phyloP scores from a whole-genome alignment of 495 filamentous ascomycete genomes.

The Penicillium mononematosum region DNA sequence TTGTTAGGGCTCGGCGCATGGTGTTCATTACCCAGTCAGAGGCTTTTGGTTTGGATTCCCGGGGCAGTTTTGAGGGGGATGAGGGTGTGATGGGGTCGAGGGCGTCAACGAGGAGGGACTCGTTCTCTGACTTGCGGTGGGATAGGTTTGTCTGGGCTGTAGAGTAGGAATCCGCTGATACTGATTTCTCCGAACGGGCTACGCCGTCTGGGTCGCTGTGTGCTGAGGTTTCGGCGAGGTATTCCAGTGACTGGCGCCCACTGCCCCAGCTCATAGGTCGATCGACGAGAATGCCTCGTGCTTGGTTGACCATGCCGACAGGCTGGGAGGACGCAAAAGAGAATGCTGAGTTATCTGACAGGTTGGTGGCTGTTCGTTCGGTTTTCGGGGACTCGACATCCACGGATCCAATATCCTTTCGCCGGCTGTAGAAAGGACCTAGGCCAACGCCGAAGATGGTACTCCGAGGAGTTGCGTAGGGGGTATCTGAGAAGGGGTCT shows the following conservation, averaged over 20 bases:
- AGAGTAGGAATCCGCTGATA: conserved; percentile 60
- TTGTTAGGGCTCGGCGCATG: conserved; percentile 53
- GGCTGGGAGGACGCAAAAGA: conserved; percentile 28
- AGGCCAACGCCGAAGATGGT: conserved; percentile 32
- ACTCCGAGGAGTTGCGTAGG: conserved; percentile 32
- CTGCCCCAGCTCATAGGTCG: conserved; percentile 28
- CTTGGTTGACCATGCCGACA: conserved; percentile 18
- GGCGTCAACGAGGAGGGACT: conserved; percentile 51
- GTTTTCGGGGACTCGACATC: conserved; percentile 44
- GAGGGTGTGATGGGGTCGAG: conserved; percentile 16
- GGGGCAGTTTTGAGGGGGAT: conserved; percentile 34
- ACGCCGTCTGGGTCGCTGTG: conserved; percentile 30
- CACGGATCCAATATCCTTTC: conserved; percentile 22
- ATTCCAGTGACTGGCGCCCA: conserved; percentile 30
- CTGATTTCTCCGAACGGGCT: conserved; percentile 36
- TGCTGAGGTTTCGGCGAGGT: conserved; percentile 21
- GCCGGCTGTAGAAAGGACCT: conserved; percentile 29
- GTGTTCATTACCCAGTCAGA: conserved; percentile 54
- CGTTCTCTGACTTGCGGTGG: conserved; percentile 64
- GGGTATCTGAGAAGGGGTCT: conserved; percentile 31
- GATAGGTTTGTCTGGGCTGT: conserved; percentile 64
- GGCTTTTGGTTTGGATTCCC: conserved; percentile 36
- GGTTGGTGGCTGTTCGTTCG: conserved; percentile 56
- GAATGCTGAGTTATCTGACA: conserved; percentile 51
- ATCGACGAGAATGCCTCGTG: conserved; percentile 19